Base-by-base conservation (phyloP, 2,329 filamentous ascomycete genomes). In the Endocalyx cinctus region DNA sequence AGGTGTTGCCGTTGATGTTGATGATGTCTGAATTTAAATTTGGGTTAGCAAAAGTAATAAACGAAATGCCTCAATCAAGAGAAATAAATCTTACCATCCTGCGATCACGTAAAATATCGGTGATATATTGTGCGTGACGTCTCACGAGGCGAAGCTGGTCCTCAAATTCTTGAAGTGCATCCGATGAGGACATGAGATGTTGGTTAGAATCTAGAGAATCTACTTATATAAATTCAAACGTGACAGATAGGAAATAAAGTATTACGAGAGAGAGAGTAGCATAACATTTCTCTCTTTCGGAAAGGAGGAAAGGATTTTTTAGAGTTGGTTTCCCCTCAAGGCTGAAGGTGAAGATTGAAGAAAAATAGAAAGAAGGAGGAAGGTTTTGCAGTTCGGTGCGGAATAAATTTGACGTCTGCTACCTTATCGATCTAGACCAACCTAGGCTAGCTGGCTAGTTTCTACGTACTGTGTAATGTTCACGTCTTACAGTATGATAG, bases 1-100 rank as follows among this genome's bases (percentile, higher is more conserved):
- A 42, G 84, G 79, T 52, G 81, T 85, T 34, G 83, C 70, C 34
- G 82, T 83, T 41, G 84, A 86, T 50, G 84, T 70, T 42, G 84
- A 81, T 50, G 84, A 87, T 59, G 76, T 74, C 79, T 83, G 58
- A 32, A 45, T 36, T 41, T 34, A n/a, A n/a, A n/a, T n/a, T n/a
- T n/a, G n/a, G n/a, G n/a, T n/a, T n/a, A n/a, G n/a, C n/a, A n/a
- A n/a, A n/a, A n/a, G n/a, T n/a, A n/a, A n/a, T n/a, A n/a, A n/a
- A n/a, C n/a, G n/a, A n/a, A n/a, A n/a, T n/a, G n/a, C n/a, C n/a
- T n/a, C n/a, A n/a, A n/a, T n/a, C n/a, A n/a, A n/a, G n/a, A n/a
- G n/a, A 10, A 3, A 18, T 23, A 6, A 12, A 22, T 7, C 45
- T n/a, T 47, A 49, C 46, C 46, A 49, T 49, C 31, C 39, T 48